These are phyloP conservation scores for Diplosphaera chodatii DNA, from an alignment of 139 green algal species.

Conservation along the genomic window DNA sequence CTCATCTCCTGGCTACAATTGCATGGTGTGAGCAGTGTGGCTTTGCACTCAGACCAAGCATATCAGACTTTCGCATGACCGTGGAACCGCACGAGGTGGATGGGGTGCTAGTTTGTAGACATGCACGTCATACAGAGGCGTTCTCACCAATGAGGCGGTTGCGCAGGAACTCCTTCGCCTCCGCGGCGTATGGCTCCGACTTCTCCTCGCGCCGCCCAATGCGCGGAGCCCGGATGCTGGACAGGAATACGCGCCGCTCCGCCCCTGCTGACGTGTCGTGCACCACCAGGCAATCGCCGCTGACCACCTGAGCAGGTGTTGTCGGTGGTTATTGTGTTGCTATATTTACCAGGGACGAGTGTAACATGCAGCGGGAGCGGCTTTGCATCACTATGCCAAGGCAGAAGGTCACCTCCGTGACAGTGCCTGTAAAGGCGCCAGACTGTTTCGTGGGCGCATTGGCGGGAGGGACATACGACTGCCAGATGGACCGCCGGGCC, in stretches of 20 bases:
- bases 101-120: too few relatives aligned
- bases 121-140: too few relatives aligned
- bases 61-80: too few relatives aligned
- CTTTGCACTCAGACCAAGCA: too few relatives aligned
- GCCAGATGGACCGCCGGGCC: constrained; percentile 65
- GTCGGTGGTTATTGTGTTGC: too few relatives aligned
- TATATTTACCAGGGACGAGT: too few relatives aligned
- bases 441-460: constrained; percentile 58
- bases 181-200: constrained; percentile 69
- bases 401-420: constrained; percentile 54
- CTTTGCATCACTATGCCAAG: neutral
- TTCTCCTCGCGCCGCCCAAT: constrained; percentile 54
- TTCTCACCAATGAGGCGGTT: constrained; percentile 33
- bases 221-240: constrained; percentile 76
- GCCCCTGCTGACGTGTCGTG: constrained; percentile 52
- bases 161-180: constrained; percentile 90
- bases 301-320: constrained; percentile 33
- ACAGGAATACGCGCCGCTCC: constrained; percentile 81
- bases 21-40: too few relatives aligned
- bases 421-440: constrained; percentile 67
- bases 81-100: too few relatives aligned
- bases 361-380: neutral
- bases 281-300: constrained; percentile 86
- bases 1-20: too few relatives aligned
- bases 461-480: constrained; percentile 61